Conservation (phyloP, 305 asterid species). For the Caryopteris hybrid region DNA sequence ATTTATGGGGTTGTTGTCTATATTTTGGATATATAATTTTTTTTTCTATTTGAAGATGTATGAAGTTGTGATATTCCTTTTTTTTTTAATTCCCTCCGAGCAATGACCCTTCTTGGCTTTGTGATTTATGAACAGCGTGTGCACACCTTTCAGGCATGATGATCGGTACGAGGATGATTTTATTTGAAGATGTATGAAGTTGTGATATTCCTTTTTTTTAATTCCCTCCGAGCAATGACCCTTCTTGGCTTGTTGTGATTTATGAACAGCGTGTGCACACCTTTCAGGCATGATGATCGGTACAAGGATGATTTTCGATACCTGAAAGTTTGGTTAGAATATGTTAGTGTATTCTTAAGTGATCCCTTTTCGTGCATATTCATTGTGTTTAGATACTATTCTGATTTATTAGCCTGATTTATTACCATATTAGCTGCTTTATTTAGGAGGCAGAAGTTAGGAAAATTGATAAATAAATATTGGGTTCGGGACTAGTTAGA, state of each 20-base stretch:
- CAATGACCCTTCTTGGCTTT: background rate
- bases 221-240: slow-evolving; percentile 89
- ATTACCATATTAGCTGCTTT: slow-evolving; percentile 13
- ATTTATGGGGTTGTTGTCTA: no score
- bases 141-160: slow-evolving; percentile 84
- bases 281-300: slow-evolving; percentile 77
- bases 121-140: slow-evolving; percentile 80
- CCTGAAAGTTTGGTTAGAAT: slow-evolving; percentile 91
- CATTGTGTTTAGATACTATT: background rate
- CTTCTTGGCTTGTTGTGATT: slow-evolving; percentile 72
- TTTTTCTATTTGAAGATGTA: background rate
- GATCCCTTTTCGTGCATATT: background rate
- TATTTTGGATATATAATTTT: no score
- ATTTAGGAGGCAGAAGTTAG: slow-evolving; percentile 43
- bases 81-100: no score
- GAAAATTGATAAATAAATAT: no score
- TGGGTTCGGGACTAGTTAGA: no score
- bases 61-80: background rate
- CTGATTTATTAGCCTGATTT: no score
- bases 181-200: no score
- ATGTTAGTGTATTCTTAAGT: slow-evolving; percentile 43
- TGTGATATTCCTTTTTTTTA: background rate
- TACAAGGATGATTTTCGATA: slow-evolving; percentile 88
- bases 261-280: slow-evolving; percentile 90
- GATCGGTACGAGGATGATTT: slow-evolving; percentile 79